These are phyloP conservation scores for Mortierella antarctica DNA, from an alignment of 192 early-diverging fungal species.

Conservation along the genomic window DNA sequence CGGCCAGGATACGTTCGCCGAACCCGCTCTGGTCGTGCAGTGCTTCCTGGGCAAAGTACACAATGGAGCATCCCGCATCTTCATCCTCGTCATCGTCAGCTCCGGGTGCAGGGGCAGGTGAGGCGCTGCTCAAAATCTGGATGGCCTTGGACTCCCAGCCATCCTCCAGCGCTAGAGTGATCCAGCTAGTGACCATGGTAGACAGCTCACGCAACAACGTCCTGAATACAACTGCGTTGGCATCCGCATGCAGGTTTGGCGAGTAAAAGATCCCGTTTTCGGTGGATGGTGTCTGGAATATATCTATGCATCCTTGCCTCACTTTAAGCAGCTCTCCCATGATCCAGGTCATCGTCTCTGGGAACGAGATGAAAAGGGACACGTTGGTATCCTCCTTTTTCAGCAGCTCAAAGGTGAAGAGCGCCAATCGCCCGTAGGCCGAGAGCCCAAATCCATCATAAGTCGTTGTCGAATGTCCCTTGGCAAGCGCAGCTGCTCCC, in stretches of 20 bases:
- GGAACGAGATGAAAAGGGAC: constrained; percentile 36
- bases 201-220: constrained; percentile 34
- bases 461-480: constrained; percentile 1
- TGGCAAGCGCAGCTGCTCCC: not conserved
- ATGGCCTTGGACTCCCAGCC: constrained; percentile 34
- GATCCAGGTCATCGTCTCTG: constrained; percentile 49
- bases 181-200: constrained; percentile 27
- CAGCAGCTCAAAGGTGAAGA: constrained; percentile 59
- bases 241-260: constrained; percentile 31
- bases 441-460: constrained; percentile 66
- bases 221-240: constrained; percentile 47
- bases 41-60: constrained; percentile 24
- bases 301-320: constrained; percentile 45
- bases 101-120: not conserved
- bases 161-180: constrained; percentile 26
- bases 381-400: constrained; percentile 30
- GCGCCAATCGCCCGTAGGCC: constrained; percentile 54
- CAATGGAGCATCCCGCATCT: constrained; percentile 20
- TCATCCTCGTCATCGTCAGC: constrained; percentile 17
- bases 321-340: constrained; percentile 42
- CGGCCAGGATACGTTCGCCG: constrained; percentile 35
- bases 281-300: constrained; percentile 41
- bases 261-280: constrained; percentile 43
- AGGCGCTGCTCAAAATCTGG: constrained; percentile 6
- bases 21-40: constrained; percentile 31